Evolutionary conservation across 495 filamentous ascomycete species (phyloP), one percentile per base, ranked within the genome.

Genomic region (Pseudomonodictys pantanalensis): DNA sequence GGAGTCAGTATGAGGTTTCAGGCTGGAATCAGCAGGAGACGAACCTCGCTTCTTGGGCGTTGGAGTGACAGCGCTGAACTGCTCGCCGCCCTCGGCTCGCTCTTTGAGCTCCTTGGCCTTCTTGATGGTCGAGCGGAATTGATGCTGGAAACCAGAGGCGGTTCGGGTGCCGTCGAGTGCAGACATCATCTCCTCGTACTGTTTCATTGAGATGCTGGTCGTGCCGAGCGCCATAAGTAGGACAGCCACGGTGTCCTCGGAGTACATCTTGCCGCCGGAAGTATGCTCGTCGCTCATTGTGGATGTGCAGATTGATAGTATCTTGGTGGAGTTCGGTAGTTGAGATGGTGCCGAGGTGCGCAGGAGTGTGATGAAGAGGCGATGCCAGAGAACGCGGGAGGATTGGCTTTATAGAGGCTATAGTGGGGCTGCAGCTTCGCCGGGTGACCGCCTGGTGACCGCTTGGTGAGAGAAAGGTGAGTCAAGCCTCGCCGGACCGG

Each of bases 51-150:
- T 65, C 52, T 57, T 62, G 22, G 32, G 5, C n/a, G n/a, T n/a
- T 3, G 52, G 46, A 12, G 25, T 15, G 18, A 66, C 58, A 5
- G 58, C 17, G 17, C n/a, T 25, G 58, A 62, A 66, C 15, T 17
- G 12, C 39, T 66, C 58, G 12, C 63, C 63, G 10, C 8, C 30
- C 22, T 62, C 58, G 17, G 54, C 22, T 5, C 50, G 46, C 5
- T 24, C 30, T 49, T 62, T 58, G 22, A 65, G 47, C 23, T 68
- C 65, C 9, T 57, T 60, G 25, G 65, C 65, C 30, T 58, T 61
- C 26, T 18, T 11, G 18, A 35, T 11, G 22, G 65, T 28, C 1
- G 56, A 39, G 23, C 56, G 51, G 9, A 68, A 43, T 17, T 68
- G 47, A 25, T 65, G 62, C 46, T 65, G 17, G 41, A 68, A 62